Evolutionary conservation across 2,329 filamentous ascomycete species (phyloP), one percentile per base, ranked within the genome.

Genomic region (Seiridium unicorne): DNA sequence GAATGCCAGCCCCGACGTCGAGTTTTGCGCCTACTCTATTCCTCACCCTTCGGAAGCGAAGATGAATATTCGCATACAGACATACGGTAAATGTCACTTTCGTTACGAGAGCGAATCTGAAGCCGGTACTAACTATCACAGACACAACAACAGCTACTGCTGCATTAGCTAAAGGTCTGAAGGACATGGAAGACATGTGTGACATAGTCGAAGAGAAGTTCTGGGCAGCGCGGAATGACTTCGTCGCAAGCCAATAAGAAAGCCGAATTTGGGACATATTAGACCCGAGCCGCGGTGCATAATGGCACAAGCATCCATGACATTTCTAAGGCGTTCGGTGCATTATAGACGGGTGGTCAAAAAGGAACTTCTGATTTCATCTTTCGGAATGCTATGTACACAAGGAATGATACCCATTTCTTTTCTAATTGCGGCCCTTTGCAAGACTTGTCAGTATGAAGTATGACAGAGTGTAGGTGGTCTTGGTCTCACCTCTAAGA

Each of bases 11-110:
- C 94, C 95, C 36, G 88, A 95, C 64, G 95, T 99, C 62, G 95
- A 99, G 75, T 97, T 99, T 78, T 98, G 95, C 77, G 95, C 94
- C 62, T 99, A 99, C 76, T 92, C 94, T 6, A 98, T 99, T 63
- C 95, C 95, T 36, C 95, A 99, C 77, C 95, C 95, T 55, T 96
- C 93, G 44, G 95, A 99, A 77, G 81, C 89, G 46, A 95, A 96
- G 78, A 97, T 99, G 94, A 97, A 98, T 72, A 81, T 99, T 63
- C 87, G 95, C 70, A 98, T 99, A 64, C 95, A 99, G 77, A 99
- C 94, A 66, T 98, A 95, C 70, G 91, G 94, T 97, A 80, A 73
- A 87, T 76, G 1, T 36, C 32, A 3, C 26, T 35, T 11, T 4
- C 4, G 9, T 40, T 4, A 34, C 11, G 0, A 31, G 5, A 10